phyloP scores from a whole-genome alignment of 306 rosid species.

The Phaseolus lunatus region DNA sequence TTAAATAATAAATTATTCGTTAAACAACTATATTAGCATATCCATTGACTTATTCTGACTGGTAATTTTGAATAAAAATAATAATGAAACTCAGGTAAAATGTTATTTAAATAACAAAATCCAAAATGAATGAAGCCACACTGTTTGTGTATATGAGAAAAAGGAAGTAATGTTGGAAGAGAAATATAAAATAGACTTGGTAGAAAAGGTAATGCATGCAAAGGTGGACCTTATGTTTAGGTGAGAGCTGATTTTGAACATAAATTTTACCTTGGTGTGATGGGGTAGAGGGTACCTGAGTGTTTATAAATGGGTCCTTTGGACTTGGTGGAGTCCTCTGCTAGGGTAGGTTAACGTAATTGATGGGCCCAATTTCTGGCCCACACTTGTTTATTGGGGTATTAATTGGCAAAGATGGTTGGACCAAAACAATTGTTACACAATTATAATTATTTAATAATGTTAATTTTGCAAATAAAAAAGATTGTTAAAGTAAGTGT shows the following conservation, averaged over 20 bases:
- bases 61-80: too few relatives aligned
- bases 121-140: not conserved
- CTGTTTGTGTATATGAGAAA: not conserved
- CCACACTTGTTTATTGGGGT: slow-evolving; percentile 9
- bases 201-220: not conserved
- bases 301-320: not conserved
- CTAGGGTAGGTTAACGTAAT: slow-evolving; percentile 31
- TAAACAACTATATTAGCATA: too few relatives aligned
- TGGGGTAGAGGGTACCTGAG: not conserved
- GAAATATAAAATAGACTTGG: not conserved
- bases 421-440: too few relatives aligned
- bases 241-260: not conserved
- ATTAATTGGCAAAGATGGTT: slow-evolving; percentile 7
- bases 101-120: too few relatives aligned
- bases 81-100: too few relatives aligned
- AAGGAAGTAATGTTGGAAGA: not conserved
- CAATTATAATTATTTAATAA: too few relatives aligned
- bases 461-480: too few relatives aligned
- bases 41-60: too few relatives aligned
- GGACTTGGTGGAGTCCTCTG: slow-evolving; percentile 3
- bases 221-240: not conserved
- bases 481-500: too few relatives aligned
- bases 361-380: slow-evolving; percentile 30
- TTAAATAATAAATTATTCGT: too few relatives aligned
- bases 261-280: not conserved